Evolutionary conservation across 1,284 basidiomycete genomes (phyloP), one percentile per base, ranked within the genome.

Genomic region (Boletellus sp.): DNA sequence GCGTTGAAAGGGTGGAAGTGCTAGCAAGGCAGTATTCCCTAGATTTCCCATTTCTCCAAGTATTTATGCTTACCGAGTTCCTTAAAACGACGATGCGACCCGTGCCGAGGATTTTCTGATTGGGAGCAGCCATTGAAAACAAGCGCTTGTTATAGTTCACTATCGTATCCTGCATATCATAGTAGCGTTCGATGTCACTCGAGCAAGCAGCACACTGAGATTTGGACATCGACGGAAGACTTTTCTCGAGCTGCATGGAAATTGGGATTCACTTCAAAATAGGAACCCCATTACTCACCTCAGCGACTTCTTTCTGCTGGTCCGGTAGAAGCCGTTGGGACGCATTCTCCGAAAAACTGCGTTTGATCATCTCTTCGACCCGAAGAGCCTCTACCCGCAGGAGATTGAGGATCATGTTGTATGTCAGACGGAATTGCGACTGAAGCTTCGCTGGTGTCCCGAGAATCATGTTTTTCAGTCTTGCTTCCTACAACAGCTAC

Each of bases 291-390:
- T 26, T 23, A 35, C 78, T 60, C 56, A 90, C 92, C 71, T 92
- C 82, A 2, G 76, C 67, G 16, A 98, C 87, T 64, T 88, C 82
- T 62, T 85, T 82, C 68, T 98, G 92, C 55, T 98, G 92, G 47
- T 97, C 92, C 1, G 96, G 96, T 17, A 97, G 73, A 44, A 98
- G 73, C 43, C 86, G 79, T 61, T 99, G 96, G 0, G 94, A 88
- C 0, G 94, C 86, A 60, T 99, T 99, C 71, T 99, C 96, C 4
- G 95, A 98, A 69, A 99, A 99, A 63, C 91, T 94, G 29, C 96
- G 80, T 69, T 99, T 99, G 68, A 99, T 99, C 96, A 99, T 99
- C 67, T 99, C 96, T 63, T 99, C 96, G 8, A 99, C 96, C 53
- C 87, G 80, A 27, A 99, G 76, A 2, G 96, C 94, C 64, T 99